phyloP scores from a whole-genome alignment of 257 asterid species.

The Pogostemon cablin region DNA sequence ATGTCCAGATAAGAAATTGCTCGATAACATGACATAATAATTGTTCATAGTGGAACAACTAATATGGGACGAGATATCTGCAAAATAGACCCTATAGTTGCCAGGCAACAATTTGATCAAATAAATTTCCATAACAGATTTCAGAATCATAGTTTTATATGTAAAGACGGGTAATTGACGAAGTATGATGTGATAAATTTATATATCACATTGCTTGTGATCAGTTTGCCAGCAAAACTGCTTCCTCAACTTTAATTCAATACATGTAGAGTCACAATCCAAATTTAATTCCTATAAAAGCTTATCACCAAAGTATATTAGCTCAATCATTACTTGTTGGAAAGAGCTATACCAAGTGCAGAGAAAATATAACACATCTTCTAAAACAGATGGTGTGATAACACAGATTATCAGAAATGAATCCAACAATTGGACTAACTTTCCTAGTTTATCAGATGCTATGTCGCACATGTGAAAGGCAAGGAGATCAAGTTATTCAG shows the following conservation, averaged over 20 bases:
- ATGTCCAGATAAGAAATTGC: background rate
- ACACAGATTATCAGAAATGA: conserved; percentile 4
- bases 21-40: conserved; percentile 6
- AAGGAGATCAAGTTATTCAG: background rate
- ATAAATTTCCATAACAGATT: background rate
- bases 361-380: background rate
- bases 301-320: background rate
- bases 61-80: conserved; percentile 6
- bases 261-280: background rate
- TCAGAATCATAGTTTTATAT: conserved; percentile 6
- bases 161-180: background rate
- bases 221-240: conserved; percentile 6
- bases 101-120: background rate
- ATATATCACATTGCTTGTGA: background rate
- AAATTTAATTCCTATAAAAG: conserved; percentile 11
- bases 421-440: background rate
- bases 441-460: background rate
- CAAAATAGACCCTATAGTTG: background rate
- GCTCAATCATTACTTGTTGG: background rate
- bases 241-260: background rate
- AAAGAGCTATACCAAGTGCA: conserved; percentile 1
- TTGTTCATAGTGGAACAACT: background rate
- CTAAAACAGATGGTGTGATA: background rate
- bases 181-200: background rate
- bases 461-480: conserved; percentile 1